Evolutionary conservation across 331 rosid genomes (phyloP), one percentile per base, ranked within the genome.

Genomic region (Pyrus hybrid): DNA sequence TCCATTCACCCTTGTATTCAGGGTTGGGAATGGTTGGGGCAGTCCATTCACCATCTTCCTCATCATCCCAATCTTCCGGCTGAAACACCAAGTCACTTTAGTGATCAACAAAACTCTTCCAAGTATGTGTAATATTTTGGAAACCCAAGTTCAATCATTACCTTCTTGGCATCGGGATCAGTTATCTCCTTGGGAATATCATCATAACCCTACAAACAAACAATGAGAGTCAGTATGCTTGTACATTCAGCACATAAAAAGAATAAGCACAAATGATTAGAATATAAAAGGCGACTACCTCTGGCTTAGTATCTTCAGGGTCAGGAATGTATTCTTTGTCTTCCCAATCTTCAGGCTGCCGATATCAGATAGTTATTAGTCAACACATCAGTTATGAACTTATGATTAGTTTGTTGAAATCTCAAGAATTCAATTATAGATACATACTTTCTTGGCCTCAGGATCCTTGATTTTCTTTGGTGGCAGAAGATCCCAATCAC

Each of bases 61-160:
- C 98, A 76, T 95, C 99, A 88, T 95, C 98, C 99, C 99, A 95
- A 69, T 95, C 99, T 76, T 95, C 98, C 0, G 99, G 98, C 99
- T 95, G 84, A 79, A 84, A 57, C 65, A 76, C 77, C 78, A 77
- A 68, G 32, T 21, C 73, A n/a, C 26, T 64, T 63, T 18, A 73
- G 58, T 81, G 28, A 85, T 83, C 63, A 81, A 70, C 67, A 22
- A 35, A 4, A 22, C 4, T 20, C 26, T 30, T 45, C 37, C 33
- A 53, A 7, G 75, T 45, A 64, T 10, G 25, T 29, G 60, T 8
- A 7, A 56, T 72, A 75, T 12, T 63, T 65, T 63, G 62, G 61
- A 65, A 56, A 53, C 43, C 29, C 8, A 62, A 28, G 54, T 25
- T 17, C 30, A 62, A 37, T 35, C 32, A 63, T 45, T 22, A 92